Evolutionary conservation across 192 early-diverging fungal genomes (phyloP), one percentile per base, ranked within the genome.

Genomic region (Entomortierella beljakovae): DNA sequence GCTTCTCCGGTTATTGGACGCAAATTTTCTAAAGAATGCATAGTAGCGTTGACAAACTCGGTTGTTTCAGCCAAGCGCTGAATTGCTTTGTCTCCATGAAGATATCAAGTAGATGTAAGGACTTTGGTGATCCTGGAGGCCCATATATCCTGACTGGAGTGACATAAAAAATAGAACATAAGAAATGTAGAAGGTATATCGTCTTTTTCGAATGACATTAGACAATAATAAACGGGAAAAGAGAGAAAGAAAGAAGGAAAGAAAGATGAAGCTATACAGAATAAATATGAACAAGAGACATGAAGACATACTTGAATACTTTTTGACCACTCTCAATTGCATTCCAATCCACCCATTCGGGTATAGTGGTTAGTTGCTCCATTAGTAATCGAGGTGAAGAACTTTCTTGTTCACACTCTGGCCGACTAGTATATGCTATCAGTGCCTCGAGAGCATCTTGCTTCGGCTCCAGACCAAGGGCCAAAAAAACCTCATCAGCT

Each of bases 281-380:
- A 43, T 43, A 43, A 43, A 43, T 13, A 13, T 43, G 18, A 18
- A 43, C 18, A 13, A 13, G 18, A 43, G 9, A 13, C 42, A 13
- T 26, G 4, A n/a, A 25, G 10, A 54, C 57, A 53, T 51, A 75
- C 77, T 62, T 54, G 25, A 46, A 71, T 0, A 80, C 77, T 11
- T 64, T 48, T 61, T 80, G 77, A 0, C 77, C 77, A 6, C 77
- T 52, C n/a, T 55, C 38, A 2, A 80, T 54, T 10, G 65, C 61
- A 4, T 59, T 42, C 68, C 60, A 64, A 9, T 80, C 57, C 3
- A 80, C 56, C 77, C 77, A 80, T 4, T 80, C 77, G 43, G 77
- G 77, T 5, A 80, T 70, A 0, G 51, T 51, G 56, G 52, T 80
- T 35, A 71, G 13, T 25, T 80, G 61, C 8, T 71, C 33, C 61